Conservation (phyloP, 257 asterid genomes). For the Solanum gandarillasii region DNA sequence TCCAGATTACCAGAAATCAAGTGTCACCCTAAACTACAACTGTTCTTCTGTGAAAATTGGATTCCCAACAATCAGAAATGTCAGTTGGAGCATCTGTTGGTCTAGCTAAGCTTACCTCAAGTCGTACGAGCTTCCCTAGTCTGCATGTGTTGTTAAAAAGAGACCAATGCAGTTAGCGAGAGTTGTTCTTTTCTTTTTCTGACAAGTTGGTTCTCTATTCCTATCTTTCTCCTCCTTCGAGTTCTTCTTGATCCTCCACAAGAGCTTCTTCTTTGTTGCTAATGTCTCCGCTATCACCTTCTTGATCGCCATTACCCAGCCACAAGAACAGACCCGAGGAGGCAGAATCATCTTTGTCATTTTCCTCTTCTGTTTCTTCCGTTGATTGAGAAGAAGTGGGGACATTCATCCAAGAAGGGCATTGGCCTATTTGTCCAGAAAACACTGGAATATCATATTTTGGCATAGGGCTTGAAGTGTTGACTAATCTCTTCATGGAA, state of each 20-base stretch:
- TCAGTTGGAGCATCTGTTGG: neutral
- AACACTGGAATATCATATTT: constrained; percentile 20
- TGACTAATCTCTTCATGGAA: constrained; percentile 9
- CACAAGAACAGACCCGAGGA: constrained; percentile 44
- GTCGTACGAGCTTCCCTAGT: neutral
- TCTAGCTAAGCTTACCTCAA: neutral
- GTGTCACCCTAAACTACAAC: neutral
- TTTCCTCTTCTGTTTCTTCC: constrained; percentile 48
- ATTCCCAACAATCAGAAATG: neutral
- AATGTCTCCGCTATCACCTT: constrained; percentile 42
- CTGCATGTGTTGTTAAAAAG: neutral
- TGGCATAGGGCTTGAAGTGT: constrained; percentile 29
- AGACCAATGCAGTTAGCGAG: neutral
- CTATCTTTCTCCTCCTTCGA: constrained; percentile 84
- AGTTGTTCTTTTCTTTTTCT: neutral
- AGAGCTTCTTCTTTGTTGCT: constrained; percentile 65
- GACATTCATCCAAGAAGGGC: constrained; percentile 66
- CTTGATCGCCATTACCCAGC: constrained; percentile 34
- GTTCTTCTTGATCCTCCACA: constrained; percentile 94
- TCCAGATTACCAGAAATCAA: neutral
- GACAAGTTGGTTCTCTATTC: neutral
- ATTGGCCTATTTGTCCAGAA: constrained; percentile 28
- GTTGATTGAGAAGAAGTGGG: constrained; percentile 12
- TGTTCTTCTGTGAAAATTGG: neutral
- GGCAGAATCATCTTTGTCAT: constrained; percentile 42